phyloP scores from a whole-genome alignment of 768 basidiomycete genomes.

The Phanerochaete carnosa region DNA sequence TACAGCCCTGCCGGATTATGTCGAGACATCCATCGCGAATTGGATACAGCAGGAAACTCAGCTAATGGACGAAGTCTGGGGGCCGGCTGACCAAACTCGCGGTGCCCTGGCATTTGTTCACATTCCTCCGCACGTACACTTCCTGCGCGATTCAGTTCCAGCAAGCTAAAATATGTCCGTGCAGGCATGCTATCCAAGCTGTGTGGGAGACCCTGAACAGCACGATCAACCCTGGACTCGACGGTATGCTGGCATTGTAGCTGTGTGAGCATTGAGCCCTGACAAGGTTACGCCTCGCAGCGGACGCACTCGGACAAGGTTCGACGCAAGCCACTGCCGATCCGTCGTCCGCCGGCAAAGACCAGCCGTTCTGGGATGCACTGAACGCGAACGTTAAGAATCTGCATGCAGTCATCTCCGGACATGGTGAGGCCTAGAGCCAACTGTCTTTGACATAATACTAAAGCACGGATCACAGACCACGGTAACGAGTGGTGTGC shows the following conservation, averaged over 20 bases:
- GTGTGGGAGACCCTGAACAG: slow-evolving; percentile 36
- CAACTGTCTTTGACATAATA: neutral
- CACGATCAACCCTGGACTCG: slow-evolving; percentile 39
- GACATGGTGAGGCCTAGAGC: slow-evolving; percentile 49
- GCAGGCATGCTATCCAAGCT: slow-evolving; percentile 31
- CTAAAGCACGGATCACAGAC: slow-evolving; percentile 34
- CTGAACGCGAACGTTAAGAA: slow-evolving; percentile 59
- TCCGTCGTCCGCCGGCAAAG: slow-evolving; percentile 38
- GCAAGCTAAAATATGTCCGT: neutral
- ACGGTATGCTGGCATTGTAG: slow-evolving; percentile 27
- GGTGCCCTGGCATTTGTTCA: slow-evolving; percentile 71
- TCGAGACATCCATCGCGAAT: slow-evolving; percentile 54
- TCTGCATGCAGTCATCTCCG: slow-evolving; percentile 64
- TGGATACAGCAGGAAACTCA: slow-evolving; percentile 58
- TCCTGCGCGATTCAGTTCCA: neutral
- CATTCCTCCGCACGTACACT: slow-evolving; percentile 59
- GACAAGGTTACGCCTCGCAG: slow-evolving; percentile 34
- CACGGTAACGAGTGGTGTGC: slow-evolving; percentile 82
- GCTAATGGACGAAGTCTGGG: slow-evolving; percentile 58
- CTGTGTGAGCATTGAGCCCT: too few relatives aligned
- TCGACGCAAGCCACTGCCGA: slow-evolving; percentile 57
- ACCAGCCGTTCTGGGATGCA: slow-evolving; percentile 60
- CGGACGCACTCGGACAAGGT: slow-evolving; percentile 47
- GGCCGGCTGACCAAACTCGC: slow-evolving; percentile 40
- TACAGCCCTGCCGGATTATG: slow-evolving; percentile 58